phyloP scores from a whole-genome alignment of 345 rosid species.

The Eucalyptus grandis region DNA sequence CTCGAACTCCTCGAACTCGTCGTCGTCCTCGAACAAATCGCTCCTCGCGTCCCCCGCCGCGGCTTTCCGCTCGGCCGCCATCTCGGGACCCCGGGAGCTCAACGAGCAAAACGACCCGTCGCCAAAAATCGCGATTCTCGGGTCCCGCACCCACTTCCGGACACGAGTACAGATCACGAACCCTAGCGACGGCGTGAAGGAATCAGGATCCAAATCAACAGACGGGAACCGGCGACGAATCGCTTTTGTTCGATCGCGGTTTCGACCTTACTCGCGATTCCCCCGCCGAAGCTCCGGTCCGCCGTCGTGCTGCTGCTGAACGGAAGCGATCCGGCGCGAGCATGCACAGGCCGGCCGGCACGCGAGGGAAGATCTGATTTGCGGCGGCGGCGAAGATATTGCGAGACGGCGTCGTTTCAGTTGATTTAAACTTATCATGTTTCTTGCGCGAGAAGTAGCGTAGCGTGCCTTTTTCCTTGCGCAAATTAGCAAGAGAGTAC shows the following conservation, averaged over 20 bases:
- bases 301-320: not conserved
- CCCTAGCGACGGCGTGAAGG: not conserved
- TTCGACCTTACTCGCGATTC: not conserved
- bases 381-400: rapidly evolving
- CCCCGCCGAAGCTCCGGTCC: not conserved
- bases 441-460: not conserved
- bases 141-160: not conserved
- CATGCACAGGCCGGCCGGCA: not conserved
- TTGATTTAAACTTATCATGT: rapidly evolving
- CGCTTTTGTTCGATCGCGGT: not conserved
- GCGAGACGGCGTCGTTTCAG: not conserved
- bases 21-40: constrained; percentile 85
- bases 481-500: not conserved
- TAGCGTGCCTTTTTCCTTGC: not conserved
- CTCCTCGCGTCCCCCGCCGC: constrained; percentile 45
- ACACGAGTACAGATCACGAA: not conserved
- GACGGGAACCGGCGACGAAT: not conserved
- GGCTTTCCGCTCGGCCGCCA: constrained; percentile 49
- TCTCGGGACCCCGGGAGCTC: not conserved
- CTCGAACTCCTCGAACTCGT: constrained; percentile 79
- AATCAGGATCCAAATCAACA: not conserved
- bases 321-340: not conserved
- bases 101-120: too few species aligned
- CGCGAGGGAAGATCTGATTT: not conserved
- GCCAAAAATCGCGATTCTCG: not conserved